Evolutionary conservation across 257 asterid genomes (phyloP).

Genomic region (Rehmannia glutinosa): DNA sequence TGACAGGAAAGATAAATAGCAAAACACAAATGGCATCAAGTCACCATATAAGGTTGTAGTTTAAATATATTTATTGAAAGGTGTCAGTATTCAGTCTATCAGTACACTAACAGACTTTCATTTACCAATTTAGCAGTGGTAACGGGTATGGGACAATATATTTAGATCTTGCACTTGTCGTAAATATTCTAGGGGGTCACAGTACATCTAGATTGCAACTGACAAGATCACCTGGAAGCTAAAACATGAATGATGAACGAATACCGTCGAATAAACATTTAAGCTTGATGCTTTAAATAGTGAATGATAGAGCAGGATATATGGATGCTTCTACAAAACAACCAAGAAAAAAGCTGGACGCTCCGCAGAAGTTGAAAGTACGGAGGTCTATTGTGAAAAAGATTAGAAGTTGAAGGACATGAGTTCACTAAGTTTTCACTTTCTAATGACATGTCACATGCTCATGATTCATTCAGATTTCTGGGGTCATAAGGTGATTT

Average conservation of each 20-base stretch:
- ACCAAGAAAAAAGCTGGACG: not conserved
- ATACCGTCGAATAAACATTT: not conserved
- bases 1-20: not conserved
- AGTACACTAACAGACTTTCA: not conserved
- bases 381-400: not conserved
- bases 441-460: not conserved
- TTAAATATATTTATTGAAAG: not conserved
- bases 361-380: not conserved
- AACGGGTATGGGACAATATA: no score
- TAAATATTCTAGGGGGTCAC: not conserved
- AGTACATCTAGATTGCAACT: not conserved
- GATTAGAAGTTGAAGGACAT: not conserved
- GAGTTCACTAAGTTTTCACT: not conserved
- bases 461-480: not conserved
- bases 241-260: not conserved
- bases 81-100: not conserved
- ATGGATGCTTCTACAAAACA: not conserved
- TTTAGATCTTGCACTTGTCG: not conserved
- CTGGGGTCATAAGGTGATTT: not conserved
- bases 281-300: not conserved
- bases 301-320: not conserved
- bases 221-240: not conserved
- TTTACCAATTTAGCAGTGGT: not conserved
- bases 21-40: not conserved
- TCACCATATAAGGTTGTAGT: not conserved